phyloP scores from a whole-genome alignment of 2,329 filamentous ascomycete genomes.

The Boeremia exigua region DNA sequence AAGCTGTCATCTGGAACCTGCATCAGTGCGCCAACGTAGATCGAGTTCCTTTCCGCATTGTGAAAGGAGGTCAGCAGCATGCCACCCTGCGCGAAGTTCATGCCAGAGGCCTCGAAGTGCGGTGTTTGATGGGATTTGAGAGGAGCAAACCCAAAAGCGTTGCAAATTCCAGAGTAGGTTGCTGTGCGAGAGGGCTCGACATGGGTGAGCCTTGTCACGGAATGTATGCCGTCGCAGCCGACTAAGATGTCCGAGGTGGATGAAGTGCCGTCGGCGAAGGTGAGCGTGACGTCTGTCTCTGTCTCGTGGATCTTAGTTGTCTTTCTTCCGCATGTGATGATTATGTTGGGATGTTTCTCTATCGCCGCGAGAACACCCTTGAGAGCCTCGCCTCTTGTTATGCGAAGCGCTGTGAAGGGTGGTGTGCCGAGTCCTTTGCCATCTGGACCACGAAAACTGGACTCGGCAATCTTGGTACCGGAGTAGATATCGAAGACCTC shows the following conservation, averaged over 20 bases:
- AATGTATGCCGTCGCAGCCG: slow-evolving; percentile 63
- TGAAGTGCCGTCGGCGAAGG: slow-evolving; percentile 54
- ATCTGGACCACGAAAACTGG: slow-evolving; percentile 50
- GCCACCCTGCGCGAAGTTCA: slow-evolving; percentile 54
- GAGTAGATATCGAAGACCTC: slow-evolving; percentile 54
- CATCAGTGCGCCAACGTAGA: slow-evolving; percentile 56
- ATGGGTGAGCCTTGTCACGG: slow-evolving; percentile 51
- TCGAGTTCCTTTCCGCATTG: slow-evolving; percentile 41
- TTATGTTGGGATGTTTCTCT: slow-evolving; percentile 50
- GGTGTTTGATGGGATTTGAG: neutral
- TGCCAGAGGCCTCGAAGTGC: slow-evolving; percentile 50
- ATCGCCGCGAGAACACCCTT: slow-evolving; percentile 52
- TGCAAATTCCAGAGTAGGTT: slow-evolving; percentile 54
- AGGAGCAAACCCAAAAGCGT: slow-evolving; percentile 55
- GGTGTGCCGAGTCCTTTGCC: slow-evolving; percentile 53
- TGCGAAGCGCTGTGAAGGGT: slow-evolving; percentile 53
- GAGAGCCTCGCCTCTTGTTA: slow-evolving; percentile 53
- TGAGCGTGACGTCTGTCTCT: slow-evolving; percentile 50
- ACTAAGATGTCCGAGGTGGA: slow-evolving; percentile 58
- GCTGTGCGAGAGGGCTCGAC: slow-evolving; percentile 53
- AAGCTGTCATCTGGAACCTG: slow-evolving; percentile 48
- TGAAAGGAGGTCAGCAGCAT: slow-evolving; percentile 55
- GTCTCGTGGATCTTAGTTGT: slow-evolving; percentile 52
- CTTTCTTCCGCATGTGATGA: slow-evolving; percentile 52
- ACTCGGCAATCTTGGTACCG: slow-evolving; percentile 52